phyloP scores from a whole-genome alignment of 192 early-diverging fungal species.

The Powellomyces hirtus region DNA sequence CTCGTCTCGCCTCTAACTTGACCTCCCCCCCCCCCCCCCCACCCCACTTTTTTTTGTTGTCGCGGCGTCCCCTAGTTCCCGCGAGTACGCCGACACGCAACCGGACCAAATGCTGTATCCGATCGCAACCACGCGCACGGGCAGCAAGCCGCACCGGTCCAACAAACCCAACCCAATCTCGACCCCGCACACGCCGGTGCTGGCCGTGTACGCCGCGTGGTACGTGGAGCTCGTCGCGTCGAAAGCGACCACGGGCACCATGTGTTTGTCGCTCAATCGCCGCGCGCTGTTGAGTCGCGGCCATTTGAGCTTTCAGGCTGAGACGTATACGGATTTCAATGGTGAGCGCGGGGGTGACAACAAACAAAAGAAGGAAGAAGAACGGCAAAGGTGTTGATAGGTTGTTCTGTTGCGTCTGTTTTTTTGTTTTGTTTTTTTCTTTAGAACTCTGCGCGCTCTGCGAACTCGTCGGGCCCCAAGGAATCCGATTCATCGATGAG shows the following conservation, averaged over 20 bases:
- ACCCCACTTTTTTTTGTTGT: no score
- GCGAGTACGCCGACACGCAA: constrained; percentile 21
- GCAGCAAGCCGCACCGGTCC: not conserved
- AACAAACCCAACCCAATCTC: constrained; percentile 20
- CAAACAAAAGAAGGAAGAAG: no score
- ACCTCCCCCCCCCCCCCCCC: no score
- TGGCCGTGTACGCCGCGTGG: constrained; percentile 34
- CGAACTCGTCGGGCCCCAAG: constrained; percentile 35
- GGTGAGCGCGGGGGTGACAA: constrained; percentile 17
- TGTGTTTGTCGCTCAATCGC: constrained; percentile 22
- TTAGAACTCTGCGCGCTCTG: constrained; percentile 35
- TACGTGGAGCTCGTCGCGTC: constrained; percentile 30
- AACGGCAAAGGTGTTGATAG: no score
- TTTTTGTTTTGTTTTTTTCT: no score
- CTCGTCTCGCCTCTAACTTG: no score
- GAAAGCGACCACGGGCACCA: constrained; percentile 22
- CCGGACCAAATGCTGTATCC: constrained; percentile 30
- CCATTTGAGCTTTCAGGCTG: constrained; percentile 22
- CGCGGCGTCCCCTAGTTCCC: constrained; percentile 11
- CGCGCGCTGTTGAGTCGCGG: constrained; percentile 17
- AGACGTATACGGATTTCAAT: constrained; percentile 32
- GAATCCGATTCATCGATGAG: constrained; percentile 37
- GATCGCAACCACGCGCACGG: not conserved
- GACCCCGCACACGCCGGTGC: constrained; percentile 25
- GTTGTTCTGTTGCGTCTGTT: no score